These are phyloP conservation scores for Tuber umbilicatum DNA, from an alignment of 495 filamentous ascomycete genomes.

Conservation along the genomic window DNA sequence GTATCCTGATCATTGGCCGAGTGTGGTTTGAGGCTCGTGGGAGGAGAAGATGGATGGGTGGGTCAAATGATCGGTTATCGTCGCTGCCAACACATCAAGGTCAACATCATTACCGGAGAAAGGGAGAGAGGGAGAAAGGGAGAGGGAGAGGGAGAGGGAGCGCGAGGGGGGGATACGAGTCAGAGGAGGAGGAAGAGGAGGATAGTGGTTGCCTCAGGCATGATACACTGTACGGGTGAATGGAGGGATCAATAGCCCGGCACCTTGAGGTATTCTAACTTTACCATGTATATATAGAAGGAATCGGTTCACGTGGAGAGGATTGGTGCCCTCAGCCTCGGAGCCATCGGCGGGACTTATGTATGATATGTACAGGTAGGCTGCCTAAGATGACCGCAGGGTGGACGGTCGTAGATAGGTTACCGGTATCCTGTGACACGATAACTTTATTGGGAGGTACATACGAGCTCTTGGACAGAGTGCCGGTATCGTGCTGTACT, in stretches of 20 bases:
- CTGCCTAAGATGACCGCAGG: neutral
- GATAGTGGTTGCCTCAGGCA: neutral
- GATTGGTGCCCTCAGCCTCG: neutral
- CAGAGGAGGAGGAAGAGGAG: neutral
- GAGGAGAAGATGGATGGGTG: neutral
- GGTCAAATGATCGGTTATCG: constrained; percentile 4
- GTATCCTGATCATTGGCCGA: neutral
- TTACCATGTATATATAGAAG: neutral
- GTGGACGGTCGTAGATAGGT: neutral
- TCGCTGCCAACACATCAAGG: constrained; percentile 3
- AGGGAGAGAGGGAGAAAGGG: neutral
- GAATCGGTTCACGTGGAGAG: neutral
- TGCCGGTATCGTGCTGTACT: neutral
- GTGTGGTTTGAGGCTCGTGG: neutral
- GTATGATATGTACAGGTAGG: neutral
- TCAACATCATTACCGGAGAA: neutral
- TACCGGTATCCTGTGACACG: neutral
- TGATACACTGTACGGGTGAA: neutral
- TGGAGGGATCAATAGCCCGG: neutral
- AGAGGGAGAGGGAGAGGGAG: neutral
- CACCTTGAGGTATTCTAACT: neutral
- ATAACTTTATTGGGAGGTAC: neutral
- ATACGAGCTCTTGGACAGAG: neutral
- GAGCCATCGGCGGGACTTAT: neutral
- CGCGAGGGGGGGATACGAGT: too few species aligned